Evolutionary conservation across 495 filamentous ascomycete genomes (phyloP).

Genomic region (Pyrenopolyporus hunteri): DNA sequence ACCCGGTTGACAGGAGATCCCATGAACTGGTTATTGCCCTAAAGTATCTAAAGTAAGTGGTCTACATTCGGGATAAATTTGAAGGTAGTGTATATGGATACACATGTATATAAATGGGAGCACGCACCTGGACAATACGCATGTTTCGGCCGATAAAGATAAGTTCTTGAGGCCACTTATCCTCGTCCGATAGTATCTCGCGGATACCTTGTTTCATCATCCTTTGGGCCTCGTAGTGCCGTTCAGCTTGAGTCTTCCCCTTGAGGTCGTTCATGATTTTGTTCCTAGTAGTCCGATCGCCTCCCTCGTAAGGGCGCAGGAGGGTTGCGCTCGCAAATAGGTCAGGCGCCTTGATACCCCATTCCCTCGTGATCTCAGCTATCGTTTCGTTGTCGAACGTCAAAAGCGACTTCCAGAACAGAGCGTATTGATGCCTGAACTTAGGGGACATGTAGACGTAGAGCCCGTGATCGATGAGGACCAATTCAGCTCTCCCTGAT

Average conservation of each 20-base stretch:
- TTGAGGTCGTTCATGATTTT: slow-evolving; percentile 59
- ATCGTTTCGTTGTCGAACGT: slow-evolving; percentile 91
- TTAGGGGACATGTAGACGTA: slow-evolving; percentile 87
- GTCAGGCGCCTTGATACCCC: slow-evolving; percentile 89
- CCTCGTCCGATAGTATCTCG: slow-evolving; percentile 85
- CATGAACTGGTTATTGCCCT: slow-evolving; percentile 68
- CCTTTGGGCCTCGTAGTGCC: slow-evolving; percentile 84
- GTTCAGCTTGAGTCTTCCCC: slow-evolving; percentile 65
- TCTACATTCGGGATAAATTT: background rate
- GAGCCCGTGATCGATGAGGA: slow-evolving; percentile 95
- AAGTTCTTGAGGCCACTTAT: slow-evolving; percentile 90
- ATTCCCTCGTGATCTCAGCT: slow-evolving; percentile 66
- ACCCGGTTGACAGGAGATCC: slow-evolving; percentile 93
- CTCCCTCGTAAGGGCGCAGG: slow-evolving; percentile 87
- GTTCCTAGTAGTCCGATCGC: slow-evolving; percentile 68
- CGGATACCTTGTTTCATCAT: slow-evolving; percentile 82
- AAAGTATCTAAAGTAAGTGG: background rate
- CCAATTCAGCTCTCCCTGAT: slow-evolving; percentile 80
- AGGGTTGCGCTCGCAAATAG: slow-evolving; percentile 90
- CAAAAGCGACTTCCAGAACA: slow-evolving; percentile 92
- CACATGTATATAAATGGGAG: background rate
- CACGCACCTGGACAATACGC: slow-evolving; percentile 74
- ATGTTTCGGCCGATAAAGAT: slow-evolving; percentile 96
- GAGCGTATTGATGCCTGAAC: slow-evolving; percentile 87
- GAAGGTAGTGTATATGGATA: background rate